Percentiles rank a stretch among this genome's conserved stretches.
phyloP scores from a whole-genome alignment of 2,329 filamentous ascomycete species.

The Lasiodiplodia gonubiensis region DNA sequence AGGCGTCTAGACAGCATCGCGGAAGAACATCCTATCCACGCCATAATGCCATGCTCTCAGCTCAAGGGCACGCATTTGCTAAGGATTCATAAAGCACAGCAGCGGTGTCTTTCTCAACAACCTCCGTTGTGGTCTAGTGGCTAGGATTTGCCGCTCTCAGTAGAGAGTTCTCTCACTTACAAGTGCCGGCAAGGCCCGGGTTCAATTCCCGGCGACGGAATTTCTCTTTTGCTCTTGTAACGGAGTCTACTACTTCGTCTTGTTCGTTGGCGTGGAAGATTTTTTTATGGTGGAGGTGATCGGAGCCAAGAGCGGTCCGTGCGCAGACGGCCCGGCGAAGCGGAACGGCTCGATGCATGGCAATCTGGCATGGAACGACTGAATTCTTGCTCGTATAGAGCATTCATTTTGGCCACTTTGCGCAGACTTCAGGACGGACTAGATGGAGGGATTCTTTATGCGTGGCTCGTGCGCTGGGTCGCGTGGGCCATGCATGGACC shows the following conservation, averaged over 20 bases:
- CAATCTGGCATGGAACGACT: no score
- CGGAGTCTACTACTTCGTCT: neutral
- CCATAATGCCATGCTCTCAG: no score
- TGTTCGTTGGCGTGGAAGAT: neutral
- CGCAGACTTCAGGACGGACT: neutral
- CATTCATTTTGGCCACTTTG: no score
- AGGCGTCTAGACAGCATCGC: no score
- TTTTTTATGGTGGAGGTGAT: neutral
- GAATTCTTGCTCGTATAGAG: no score
- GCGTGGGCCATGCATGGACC: neutral
- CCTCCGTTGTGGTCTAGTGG: conserved; percentile 37
- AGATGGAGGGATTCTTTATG: neutral
- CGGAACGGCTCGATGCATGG: no score
- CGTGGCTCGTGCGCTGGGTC: conserved; percentile 7
- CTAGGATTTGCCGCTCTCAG: conserved; percentile 47
- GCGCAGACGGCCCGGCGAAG: no score
- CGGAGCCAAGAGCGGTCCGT: no score
- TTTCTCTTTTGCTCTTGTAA: conserved; percentile 7
- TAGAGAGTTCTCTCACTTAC: conserved; percentile 5
- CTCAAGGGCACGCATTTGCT: no score
- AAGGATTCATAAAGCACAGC: no score
- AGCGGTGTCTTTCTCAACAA: neutral
- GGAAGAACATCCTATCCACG: no score
- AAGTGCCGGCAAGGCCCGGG: conserved; percentile 44
- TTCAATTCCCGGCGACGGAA: conserved; percentile 45